Evolutionary conservation across 306 rosid species (phyloP).

Genomic region (Hippophae tibetana): DNA sequence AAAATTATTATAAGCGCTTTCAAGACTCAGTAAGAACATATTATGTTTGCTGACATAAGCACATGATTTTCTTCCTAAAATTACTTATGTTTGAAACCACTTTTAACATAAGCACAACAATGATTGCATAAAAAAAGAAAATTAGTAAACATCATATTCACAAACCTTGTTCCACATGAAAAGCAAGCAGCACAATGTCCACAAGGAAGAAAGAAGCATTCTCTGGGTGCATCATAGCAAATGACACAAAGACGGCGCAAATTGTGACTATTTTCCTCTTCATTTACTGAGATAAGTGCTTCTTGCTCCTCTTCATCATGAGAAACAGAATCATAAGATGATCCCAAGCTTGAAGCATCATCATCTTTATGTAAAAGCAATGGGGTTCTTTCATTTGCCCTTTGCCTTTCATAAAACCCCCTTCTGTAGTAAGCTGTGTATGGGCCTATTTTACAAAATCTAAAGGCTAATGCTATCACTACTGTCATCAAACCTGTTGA

Average conservation of each 20-base stretch:
- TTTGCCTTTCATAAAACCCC: constrained; percentile 6
- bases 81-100: no score
- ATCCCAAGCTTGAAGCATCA: constrained; percentile 35
- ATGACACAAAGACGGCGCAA: constrained; percentile 28
- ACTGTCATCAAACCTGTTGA: constrained; percentile 24
- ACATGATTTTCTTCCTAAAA: no score
- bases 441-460: constrained; percentile 14
- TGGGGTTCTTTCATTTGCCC: constrained; percentile 24
- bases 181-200: constrained; percentile 44
- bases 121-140: neutral
- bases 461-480: constrained; percentile 16
- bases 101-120: no score
- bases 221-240: constrained; percentile 38
- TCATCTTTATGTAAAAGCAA: constrained; percentile 29
- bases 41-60: no score
- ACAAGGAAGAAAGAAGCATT: constrained; percentile 55
- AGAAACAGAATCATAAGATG: constrained; percentile 39
- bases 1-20: no score
- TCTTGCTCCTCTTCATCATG: constrained; percentile 24
- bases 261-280: constrained; percentile 14
- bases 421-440: neutral
- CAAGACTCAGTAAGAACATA: no score
- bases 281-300: constrained; percentile 7
- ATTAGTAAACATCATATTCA: no score
- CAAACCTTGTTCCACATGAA: constrained; percentile 44